These are phyloP conservation scores for Phytopythium chamaehyphon DNA, from an alignment of 352 stramenopile genomes.

Conservation along the genomic window DNA sequence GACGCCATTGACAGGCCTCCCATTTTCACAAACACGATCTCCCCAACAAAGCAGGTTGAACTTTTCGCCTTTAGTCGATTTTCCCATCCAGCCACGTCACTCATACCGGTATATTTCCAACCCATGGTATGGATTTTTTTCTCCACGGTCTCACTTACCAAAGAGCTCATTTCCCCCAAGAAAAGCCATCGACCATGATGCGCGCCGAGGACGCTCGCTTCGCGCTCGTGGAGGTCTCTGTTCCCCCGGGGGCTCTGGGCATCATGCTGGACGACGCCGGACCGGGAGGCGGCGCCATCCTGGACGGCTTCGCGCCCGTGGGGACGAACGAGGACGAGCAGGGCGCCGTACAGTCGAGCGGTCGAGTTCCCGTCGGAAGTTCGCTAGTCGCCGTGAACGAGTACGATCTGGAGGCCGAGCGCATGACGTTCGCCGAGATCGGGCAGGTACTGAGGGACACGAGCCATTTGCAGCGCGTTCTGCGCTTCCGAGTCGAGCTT, in stretches of 20 bases:
- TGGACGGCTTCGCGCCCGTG: constrained; percentile 62
- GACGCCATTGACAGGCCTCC: too few species aligned
- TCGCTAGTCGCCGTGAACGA: constrained; percentile 60
- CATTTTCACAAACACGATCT: too few species aligned
- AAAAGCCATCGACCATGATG: too few species aligned
- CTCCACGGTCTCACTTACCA: too few species aligned
- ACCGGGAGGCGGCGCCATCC: constrained; percentile 21
- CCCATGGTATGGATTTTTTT: too few species aligned
- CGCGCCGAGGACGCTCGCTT: not conserved
- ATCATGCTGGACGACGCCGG: constrained; percentile 55
- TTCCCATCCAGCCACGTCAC: too few species aligned
- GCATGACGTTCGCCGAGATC: constrained; percentile 54
- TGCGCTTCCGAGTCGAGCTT: constrained; percentile 40
- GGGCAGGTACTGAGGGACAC: constrained; percentile 54
- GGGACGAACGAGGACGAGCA: constrained; percentile 22
- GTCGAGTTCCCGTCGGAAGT: constrained; percentile 31
- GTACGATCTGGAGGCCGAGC: constrained; percentile 39
- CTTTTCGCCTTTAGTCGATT: too few species aligned
- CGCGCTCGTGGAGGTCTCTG: constrained; percentile 33
- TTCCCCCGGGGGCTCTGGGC: constrained; percentile 55
- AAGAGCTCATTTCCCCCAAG: too few species aligned
- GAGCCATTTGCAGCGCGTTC: constrained; percentile 35
- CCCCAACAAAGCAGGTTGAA: too few species aligned
- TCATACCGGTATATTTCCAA: too few species aligned
- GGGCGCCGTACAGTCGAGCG: constrained; percentile 43